Base-by-base conservation (phyloP, 2,329 filamentous ascomycete species). In the Ceratocystis diversiconidia region DNA sequence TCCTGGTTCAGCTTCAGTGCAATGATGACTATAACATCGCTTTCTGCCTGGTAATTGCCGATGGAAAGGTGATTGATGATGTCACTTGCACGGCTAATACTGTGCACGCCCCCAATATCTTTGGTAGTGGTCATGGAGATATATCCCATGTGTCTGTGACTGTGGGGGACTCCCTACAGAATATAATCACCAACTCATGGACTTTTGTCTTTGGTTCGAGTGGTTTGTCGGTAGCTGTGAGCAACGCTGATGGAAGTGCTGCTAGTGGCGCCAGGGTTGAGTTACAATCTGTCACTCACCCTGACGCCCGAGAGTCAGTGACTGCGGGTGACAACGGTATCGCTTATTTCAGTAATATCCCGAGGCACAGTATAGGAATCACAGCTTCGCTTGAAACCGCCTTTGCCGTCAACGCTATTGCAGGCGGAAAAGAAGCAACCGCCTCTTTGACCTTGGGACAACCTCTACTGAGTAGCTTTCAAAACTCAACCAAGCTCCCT, bases 71-170 rank as follows among this genome's bases (percentile, higher is more conserved):
- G 1, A 61, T 43, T 15, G 19, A 48, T 10, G 22, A 10, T 17
- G 44, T 67, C 8, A 61, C 50, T 4, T 67, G 63, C 36, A 67
- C 64, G 1, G 30, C 19, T 22, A 57, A 64, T 15, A 43, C 63
- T 41, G 63, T 67, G 5, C 59, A 65, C 10, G 57, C 63, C 7
- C 59, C 59, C 3, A 25, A 60, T 1, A 63, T 67, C 48, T 67
- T 65, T 41, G 46, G 52, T 2, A 28, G 25, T 22, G 17, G 36
- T 22, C 48, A n/a, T 7, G 61, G 57, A 5, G 57, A 62, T 48
- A 57, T 61, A 17, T 48, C 66, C 6, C 63, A 67, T 17, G 66
- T 67, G 17, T 36, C 66, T 12, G 62, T 67, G 17, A 43, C 64
- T 28, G 66, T 67, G 4, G 57, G 25, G 2, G 66, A 67, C 44